These are phyloP conservation scores for Coffea eugenioides DNA, from an alignment of 257 asterid genomes.

Conservation along the genomic window DNA sequence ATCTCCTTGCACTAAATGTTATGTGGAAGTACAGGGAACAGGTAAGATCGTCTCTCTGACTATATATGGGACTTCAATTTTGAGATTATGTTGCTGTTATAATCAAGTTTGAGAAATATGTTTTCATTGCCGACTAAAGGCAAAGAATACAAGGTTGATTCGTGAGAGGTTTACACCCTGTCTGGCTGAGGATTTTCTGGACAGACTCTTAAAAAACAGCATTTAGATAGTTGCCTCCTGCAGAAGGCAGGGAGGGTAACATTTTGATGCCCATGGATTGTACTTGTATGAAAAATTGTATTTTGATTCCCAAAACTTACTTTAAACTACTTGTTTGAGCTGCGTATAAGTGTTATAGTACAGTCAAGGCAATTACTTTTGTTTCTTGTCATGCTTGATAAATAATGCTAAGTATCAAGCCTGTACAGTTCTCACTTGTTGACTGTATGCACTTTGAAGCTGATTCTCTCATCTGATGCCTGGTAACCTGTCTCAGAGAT, in stretches of 20 bases:
- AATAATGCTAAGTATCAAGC: background rate
- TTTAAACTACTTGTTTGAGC: background rate
- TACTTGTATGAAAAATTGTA: background rate
- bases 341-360: background rate
- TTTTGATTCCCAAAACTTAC: background rate
- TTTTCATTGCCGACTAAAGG: background rate
- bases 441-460: background rate
- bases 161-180: background rate
- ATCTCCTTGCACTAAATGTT: conserved; percentile 91
- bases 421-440: background rate
- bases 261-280: background rate
- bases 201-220: background rate
- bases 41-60: conserved; percentile 40
- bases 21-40: conserved; percentile 99
- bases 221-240: background rate
- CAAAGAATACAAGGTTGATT: too few species aligned
- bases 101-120: background rate
- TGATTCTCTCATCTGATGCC: conserved; percentile 25
- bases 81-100: background rate
- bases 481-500: conserved; percentile 51
- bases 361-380: background rate
- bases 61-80: background rate
- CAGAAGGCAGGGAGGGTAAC: background rate
- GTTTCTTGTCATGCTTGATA: background rate
- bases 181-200: background rate